Conservation (phyloP, 345 rosid genomes). For the Rhodomyrtus tomentosa region DNA sequence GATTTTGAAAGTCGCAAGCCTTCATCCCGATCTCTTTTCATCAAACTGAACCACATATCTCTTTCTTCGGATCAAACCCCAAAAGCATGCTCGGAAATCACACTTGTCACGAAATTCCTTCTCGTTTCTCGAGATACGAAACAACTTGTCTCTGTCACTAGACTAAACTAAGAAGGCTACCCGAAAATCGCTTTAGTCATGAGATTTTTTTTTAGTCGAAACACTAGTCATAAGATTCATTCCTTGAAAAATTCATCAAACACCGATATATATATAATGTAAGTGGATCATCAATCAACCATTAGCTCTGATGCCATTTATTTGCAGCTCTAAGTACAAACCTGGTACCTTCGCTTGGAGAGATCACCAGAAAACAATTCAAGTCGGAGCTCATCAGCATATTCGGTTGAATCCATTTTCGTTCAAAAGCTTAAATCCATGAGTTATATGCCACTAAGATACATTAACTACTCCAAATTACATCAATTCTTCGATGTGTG, state of each 20-base stretch:
- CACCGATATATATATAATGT: neutral
- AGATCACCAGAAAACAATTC: neutral
- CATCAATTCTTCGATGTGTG: neutral
- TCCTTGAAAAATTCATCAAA: neutral
- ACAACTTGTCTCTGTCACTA: neutral
- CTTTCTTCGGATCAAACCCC: neutral
- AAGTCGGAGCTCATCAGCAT: neutral
- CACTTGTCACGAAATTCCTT: neutral
- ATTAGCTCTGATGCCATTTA: fast-evolving
- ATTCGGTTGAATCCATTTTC: neutral
- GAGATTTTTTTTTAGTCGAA: no score
- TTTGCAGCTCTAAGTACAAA: neutral
- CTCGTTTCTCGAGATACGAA: neutral
- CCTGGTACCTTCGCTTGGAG: neutral
- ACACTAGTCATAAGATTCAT: neutral
- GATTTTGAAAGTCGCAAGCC: neutral
- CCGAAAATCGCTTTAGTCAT: neutral
- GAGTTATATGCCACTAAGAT: neutral
- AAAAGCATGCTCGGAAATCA: neutral
- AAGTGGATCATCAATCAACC: neutral
- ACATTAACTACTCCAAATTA: neutral
- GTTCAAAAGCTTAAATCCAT: neutral
- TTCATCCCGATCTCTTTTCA: neutral
- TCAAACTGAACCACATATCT: neutral
- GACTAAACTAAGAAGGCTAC: neutral